Evolutionary conservation across 2,329 filamentous ascomycete species (phyloP).

Genomic region (Aspergillus oerlinghausenensis): DNA sequence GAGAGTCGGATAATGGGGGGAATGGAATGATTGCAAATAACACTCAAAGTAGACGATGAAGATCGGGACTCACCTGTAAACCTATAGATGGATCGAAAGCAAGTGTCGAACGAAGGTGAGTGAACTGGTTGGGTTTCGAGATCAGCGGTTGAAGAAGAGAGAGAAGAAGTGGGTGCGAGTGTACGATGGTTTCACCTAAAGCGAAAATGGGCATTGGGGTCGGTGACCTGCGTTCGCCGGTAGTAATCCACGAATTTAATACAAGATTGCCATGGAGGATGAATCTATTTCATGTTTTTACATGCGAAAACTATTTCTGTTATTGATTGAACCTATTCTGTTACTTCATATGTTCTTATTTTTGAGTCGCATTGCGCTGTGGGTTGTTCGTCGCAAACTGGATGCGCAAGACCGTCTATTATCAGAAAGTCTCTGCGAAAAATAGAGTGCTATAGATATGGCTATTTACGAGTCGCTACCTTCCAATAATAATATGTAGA

Average conservation of each 20-base stretch:
- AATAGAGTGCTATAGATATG: background rate
- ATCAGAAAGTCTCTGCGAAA: background rate
- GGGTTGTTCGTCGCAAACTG: background rate
- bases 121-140: constrained; percentile 9
- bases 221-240: constrained; percentile 11
- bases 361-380: constrained; percentile 4
- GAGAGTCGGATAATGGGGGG: constrained; percentile 1
- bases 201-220: constrained; percentile 25
- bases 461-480: background rate
- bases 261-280: background rate
- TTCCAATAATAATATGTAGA: background rate
- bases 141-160: constrained; percentile 11
- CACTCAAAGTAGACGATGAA: background rate
- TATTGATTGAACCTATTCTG: background rate
- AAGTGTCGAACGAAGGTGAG: constrained; percentile 2
- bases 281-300: background rate
- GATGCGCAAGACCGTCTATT: constrained; percentile 1
- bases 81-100: constrained; percentile 3
- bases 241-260: constrained; percentile 1
- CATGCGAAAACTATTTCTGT: background rate
- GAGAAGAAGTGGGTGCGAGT: constrained; percentile 14
- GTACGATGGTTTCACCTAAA: constrained; percentile 39
- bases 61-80: constrained; percentile 6
- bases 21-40: background rate
- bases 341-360: background rate